Base-by-base conservation (phyloP, 495 filamentous ascomycete species). In the Hypoxylon lienhwacheense region DNA sequence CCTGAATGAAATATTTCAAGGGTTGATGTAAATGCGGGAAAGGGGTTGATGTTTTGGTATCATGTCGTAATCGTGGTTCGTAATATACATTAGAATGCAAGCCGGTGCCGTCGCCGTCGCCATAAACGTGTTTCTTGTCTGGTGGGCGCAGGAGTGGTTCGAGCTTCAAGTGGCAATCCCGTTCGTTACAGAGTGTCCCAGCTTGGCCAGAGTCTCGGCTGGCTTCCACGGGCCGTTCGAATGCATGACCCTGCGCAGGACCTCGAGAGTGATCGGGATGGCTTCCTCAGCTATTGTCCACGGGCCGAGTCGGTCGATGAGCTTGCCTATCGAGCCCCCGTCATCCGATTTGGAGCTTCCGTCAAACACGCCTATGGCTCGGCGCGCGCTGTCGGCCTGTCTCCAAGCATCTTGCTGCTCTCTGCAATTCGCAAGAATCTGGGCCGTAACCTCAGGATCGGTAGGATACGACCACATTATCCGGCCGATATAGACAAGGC, bases 251-350 rank as follows among this genome's bases (percentile, higher is more conserved):
- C 55, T 50, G 24, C 65, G 57, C 22, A 67, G 31, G 11, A 66
- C 39, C 35, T 67, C 62, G 25, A 67, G 55, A 3, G 55, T 52
- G 11, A 66, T 32, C 14, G 62, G 58, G 54, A 66, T 53, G 15
- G 47, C 48, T 41, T 67, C 65, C 20, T 67, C 63, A 1, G 63
- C 52, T 24, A 43, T 66, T 19, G 59, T 55, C 65, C 65, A 67
- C 11, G 65, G 65, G 12, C 65, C 65, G 14, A 67, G 48, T 50
- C 63, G 55, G 26, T 67, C 65, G 24, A 67, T 66, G 16, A 67
- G 61, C 40, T 61, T 67, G 28, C 62, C 63, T 33, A 65, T 40
- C 10, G 50, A 41, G 19, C 62, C 62, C 2, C 62, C 65, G 6
- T 65, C 65, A 1, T 55, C 56, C 3, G 63, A 60, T 21, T 54